phyloP scores from a whole-genome alignment of 345 rosid genomes.

The Aurinia saxatilis region DNA sequence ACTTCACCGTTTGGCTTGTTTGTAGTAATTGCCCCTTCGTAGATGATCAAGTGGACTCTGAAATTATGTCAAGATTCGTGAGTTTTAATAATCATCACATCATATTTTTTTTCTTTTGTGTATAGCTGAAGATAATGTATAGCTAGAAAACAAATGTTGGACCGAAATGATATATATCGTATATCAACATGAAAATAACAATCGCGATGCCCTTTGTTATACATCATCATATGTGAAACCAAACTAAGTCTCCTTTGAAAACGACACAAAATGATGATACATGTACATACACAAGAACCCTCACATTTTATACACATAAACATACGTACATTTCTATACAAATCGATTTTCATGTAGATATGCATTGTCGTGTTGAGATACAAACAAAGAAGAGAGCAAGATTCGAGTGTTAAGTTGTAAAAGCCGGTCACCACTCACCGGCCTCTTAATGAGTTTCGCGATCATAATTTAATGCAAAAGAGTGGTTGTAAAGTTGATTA shows the following conservation, averaged over 20 bases:
- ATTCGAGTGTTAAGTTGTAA: constrained; percentile 20
- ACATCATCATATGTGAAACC: constrained; percentile 18
- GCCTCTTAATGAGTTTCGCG: constrained; percentile 25
- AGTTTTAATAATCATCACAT: too few relatives aligned
- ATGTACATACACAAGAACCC: background rate
- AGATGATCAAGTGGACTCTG: too few relatives aligned
- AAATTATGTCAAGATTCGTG: too few relatives aligned
- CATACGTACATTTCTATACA: background rate
- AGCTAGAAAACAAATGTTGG: background rate
- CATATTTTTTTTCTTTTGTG: too few relatives aligned
- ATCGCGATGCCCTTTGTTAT: constrained; percentile 2
- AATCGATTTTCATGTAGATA: background rate
- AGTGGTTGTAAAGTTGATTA: constrained; percentile 8
- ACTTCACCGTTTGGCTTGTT: too few relatives aligned
- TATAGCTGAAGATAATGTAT: background rate
- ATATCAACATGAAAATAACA: constrained; percentile 22
- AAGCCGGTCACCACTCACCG: constrained; percentile 30
- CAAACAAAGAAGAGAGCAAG: constrained; percentile 16
- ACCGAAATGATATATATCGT: background rate
- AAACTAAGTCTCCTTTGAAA: constrained; percentile 4
- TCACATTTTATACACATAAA: background rate
- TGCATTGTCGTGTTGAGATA: background rate
- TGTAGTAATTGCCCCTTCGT: too few relatives aligned
- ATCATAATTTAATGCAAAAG: constrained; percentile 21
- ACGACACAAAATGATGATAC: background rate